Evolutionary conservation across 1,139 yeast genomes (phyloP).

Genomic region (Saccharomyces hybrid): DNA sequence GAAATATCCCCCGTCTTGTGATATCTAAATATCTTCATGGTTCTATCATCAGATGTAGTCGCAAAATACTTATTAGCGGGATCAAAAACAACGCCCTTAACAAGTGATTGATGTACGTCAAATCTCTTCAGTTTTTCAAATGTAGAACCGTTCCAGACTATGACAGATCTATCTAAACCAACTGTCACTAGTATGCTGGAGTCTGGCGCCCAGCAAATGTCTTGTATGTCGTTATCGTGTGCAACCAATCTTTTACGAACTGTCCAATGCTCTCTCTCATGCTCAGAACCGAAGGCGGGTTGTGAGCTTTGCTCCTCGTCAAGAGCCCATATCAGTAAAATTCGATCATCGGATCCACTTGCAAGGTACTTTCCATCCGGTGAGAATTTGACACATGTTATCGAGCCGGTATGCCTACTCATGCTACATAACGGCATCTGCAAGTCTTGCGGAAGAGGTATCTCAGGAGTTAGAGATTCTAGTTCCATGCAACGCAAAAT

Average conservation of each 20-base stretch:
- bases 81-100: conserved; percentile 92
- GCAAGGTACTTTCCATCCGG: conserved; percentile 90
- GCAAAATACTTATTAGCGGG: conserved; percentile 98
- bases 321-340: conserved; percentile 84
- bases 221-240: conserved; percentile 95
- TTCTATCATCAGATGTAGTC: conserved; percentile 91
- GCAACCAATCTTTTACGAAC: conserved; percentile 87
- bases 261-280: conserved; percentile 86
- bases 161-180: conserved; percentile 84
- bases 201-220: conserved; percentile 97
- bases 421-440: conserved; percentile 63
- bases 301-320: conserved; percentile 70
- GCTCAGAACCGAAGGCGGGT: conserved; percentile 46
- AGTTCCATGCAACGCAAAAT: conserved; percentile 32
- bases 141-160: conserved; percentile 89
- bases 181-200: conserved; percentile 83
- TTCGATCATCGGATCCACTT: conserved; percentile 90
- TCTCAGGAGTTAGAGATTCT: conserved; percentile 10
- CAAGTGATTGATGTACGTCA: conserved; percentile 91
- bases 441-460: conserved; percentile 27
- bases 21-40: conserved; percentile 79
- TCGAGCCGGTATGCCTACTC: conserved; percentile 89
- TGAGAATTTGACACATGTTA: conserved; percentile 83
- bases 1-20: conserved; percentile 71
- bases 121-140: conserved; percentile 84